A percentile compares a stretch with the other conserved stretches of the same genome.
These are phyloP conservation scores for Skeletonema tropicum DNA, from an alignment of 108 stramenopile genomes.

Conservation along the genomic window DNA sequence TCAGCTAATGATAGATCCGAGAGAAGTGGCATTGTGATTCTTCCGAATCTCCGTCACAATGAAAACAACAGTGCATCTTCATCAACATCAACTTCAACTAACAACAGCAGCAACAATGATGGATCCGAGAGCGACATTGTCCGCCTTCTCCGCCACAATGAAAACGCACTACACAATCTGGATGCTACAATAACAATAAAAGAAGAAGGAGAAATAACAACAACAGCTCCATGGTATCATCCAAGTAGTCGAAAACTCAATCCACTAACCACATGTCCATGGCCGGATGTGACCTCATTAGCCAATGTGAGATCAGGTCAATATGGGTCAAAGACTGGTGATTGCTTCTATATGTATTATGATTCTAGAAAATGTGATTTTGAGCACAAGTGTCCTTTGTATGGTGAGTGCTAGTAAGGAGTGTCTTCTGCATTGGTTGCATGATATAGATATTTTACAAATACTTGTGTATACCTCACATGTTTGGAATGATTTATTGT, in stretches of 20 bases:
- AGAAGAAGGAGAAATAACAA: not conserved
- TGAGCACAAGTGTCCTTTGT: not conserved
- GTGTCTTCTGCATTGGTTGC: not conserved
- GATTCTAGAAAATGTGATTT: not conserved
- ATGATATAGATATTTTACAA: no score
- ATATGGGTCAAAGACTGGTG: not conserved
- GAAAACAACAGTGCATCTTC: no score
- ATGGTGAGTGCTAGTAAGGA: not conserved
- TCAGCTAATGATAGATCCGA: not conserved
- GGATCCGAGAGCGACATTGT: not conserved
- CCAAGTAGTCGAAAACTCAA: not conserved
- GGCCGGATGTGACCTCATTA: not conserved
- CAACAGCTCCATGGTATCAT: not conserved
- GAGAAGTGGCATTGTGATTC: not conserved
- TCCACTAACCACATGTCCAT: not conserved
- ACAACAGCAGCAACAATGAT: no score
- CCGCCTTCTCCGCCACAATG: not conserved
- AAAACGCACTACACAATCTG: not conserved
- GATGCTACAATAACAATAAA: not conserved
- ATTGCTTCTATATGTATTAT: constrained; percentile 2
- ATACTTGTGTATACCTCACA: not conserved
- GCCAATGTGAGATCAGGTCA: not conserved
- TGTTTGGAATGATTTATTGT: not conserved
- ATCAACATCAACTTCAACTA: no score
- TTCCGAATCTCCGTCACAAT: no score